phyloP scores from a whole-genome alignment of 345 rosid genomes.

The Syzygium oleosum region DNA sequence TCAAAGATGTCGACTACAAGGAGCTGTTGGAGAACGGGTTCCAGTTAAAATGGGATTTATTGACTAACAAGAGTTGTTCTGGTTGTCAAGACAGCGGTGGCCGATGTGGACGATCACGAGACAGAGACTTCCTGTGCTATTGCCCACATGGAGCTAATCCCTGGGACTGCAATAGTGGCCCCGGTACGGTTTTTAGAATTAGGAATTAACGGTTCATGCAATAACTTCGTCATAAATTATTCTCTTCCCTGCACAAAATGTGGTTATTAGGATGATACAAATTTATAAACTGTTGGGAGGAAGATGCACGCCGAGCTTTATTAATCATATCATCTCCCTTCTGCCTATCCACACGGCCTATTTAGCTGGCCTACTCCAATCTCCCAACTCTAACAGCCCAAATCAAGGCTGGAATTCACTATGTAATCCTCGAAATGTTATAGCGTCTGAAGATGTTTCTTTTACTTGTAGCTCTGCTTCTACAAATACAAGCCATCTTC shows the following conservation, averaged over 20 bases:
- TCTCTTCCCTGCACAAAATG: background rate
- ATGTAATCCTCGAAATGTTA: background rate
- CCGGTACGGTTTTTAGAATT: no score
- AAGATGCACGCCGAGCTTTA: no score
- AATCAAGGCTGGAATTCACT: background rate
- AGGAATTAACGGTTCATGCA: no score
- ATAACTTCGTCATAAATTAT: no score
- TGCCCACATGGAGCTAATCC: slow-evolving; percentile 12
- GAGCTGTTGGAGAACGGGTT: background rate
- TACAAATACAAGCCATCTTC: background rate
- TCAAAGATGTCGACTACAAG: background rate
- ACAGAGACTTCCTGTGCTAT: background rate
- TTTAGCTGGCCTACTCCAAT: background rate
- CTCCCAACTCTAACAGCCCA: background rate
- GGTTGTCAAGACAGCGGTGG: slow-evolving; percentile 16
- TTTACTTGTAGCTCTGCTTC: background rate
- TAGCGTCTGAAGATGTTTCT: fast-evolving
- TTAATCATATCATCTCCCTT: no score
- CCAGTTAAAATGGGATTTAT: slow-evolving; percentile 5
- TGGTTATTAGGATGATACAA: no score
- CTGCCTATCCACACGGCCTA: background rate
- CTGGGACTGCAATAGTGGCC: no score
- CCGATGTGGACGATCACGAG: slow-evolving; percentile 14
- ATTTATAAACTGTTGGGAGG: no score
- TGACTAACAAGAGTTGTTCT: background rate